Base-by-base conservation (phyloP, 306 rosid genomes). In the Trifolium fragiferum region DNA sequence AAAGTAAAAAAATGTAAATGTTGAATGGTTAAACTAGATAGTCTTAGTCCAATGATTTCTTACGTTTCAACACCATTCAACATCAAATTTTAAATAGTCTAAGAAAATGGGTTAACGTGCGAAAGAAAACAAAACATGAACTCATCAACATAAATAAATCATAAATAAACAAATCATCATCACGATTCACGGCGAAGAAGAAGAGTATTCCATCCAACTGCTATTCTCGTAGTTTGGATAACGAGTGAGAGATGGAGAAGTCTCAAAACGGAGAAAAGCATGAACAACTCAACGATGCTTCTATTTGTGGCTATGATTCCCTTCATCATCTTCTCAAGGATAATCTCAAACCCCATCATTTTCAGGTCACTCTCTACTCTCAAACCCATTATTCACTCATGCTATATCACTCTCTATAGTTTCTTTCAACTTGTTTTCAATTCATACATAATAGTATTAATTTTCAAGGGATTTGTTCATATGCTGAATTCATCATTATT, bases 281-380 rank as follows among this genome's bases (percentile, higher is more conserved):
- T 21, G 2, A 23, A 19, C 61, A 19, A 21, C 15, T 0, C 7
- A n/a, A n/a, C 3, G 62, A 55, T 57, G 33, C 15, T 10, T 21
- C 63, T 11, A 4, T 57, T 23, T 57, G 37, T 23, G 63, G 63
- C 35, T 57, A 57, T n/a, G 63, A 57, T 57, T 57, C 63, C 63
- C 63, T 57, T 57, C 63, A 57, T 7, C 9, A 1, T 6, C 63
- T 57, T 57, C 63, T 57, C 37, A 23, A 57, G 16, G 35, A 57
- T 0, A 57, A 57, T 57, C 63, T 57, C 8, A 57, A 57, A 57
- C 63, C 63, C 6, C 63, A 23, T 23, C 63, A 57, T 27, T 57
- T 57, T 7, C 63, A 57, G 63, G 63, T 55, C 8, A 55, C 14
- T 55, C 14, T 55, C 33, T 21, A 20, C 15, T 9, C 13, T 20